Evolutionary conservation across 768 basidiomycete genomes (phyloP).

Genomic region (Leccinellum albellum): DNA sequence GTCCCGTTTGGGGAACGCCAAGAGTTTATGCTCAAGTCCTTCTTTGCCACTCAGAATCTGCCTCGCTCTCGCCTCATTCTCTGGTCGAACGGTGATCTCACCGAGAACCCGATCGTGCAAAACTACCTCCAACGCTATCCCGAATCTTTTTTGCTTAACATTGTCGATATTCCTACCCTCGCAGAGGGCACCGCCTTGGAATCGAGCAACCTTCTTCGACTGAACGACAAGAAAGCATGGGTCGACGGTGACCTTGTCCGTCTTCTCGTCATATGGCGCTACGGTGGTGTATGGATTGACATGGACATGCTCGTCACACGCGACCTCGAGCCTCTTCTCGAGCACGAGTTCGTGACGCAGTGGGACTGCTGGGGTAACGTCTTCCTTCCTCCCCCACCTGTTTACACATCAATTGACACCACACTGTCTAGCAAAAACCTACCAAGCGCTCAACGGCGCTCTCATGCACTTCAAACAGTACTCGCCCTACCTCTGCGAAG

Average conservation of each 20-base stretch:
- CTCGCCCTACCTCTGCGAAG: conserved; percentile 96
- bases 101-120: conserved; percentile 51
- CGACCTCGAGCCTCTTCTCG: conserved; percentile 78
- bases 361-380: conserved; percentile 94
- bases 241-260: conserved; percentile 92
- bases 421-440: conserved; percentile 55
- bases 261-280: conserved; percentile 80
- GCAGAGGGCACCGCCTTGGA: conserved; percentile 77
- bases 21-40: conserved; percentile 86
- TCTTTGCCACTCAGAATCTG: conserved; percentile 87
- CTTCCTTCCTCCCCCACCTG: background rate
- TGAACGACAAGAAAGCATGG: conserved; percentile 81
- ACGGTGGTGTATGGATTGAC: conserved; percentile 94
- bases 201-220: conserved; percentile 53
- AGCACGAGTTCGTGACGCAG: conserved; percentile 95
- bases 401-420: conserved; percentile 5
- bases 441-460: conserved; percentile 85
- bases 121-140: conserved; percentile 63
- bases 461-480: conserved; percentile 87
- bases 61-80: conserved; percentile 66
- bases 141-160: conserved; percentile 60
- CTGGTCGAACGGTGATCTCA: conserved; percentile 88
- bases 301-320: conserved; percentile 94
- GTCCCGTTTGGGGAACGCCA: conserved; percentile 75
- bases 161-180: conserved; percentile 64